Evolutionary conservation across 2,329 filamentous ascomycete species (phyloP).

Genomic region (Emericellopsis cladophorae): DNA sequence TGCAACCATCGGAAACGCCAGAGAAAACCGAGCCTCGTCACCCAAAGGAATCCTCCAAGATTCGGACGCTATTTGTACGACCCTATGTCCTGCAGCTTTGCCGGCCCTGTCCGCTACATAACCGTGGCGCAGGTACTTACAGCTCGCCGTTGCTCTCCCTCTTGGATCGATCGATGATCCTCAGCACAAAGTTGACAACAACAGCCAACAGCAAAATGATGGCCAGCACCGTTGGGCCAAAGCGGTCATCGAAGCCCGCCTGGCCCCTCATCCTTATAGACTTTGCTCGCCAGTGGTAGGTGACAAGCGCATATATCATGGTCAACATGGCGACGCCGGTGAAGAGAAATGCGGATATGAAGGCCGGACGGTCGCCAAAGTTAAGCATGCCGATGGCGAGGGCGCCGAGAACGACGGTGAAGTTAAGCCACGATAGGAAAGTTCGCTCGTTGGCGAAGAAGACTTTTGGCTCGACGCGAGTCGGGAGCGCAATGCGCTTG

Average conservation of each 20-base stretch:
- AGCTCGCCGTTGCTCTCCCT: conserved; percentile 17
- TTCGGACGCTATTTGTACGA: not conserved
- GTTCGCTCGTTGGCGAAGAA: conserved; percentile 99
- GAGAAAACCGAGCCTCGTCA: not conserved
- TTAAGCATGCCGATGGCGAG: conserved; percentile 95
- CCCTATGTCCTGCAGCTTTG: not conserved
- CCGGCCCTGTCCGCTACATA: not conserved
- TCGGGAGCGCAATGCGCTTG: conserved; percentile 96
- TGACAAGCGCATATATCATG: conserved; percentile 89
- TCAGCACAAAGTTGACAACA: conserved; percentile 89
- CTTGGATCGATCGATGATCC: conserved; percentile 38
- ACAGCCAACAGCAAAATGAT: conserved; percentile 78
- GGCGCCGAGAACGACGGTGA: conserved; percentile 94
- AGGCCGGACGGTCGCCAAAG: conserved; percentile 89
- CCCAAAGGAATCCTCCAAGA: not conserved
- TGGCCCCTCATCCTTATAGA: conserved; percentile 85
- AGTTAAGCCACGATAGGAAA: conserved; percentile 99
- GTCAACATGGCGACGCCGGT: conserved; percentile 87
- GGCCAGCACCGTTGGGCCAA: conserved; percentile 83
- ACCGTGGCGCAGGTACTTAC: conserved; percentile 1
- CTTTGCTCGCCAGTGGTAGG: conserved; percentile 94
- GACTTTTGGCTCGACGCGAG: conserved; percentile 96
- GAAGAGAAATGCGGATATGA: conserved; percentile 88
- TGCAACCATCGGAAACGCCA: no score
- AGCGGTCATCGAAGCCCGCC: conserved; percentile 91